These are phyloP conservation scores for Russula compacta DNA, from an alignment of 768 basidiomycete species.

Conservation along the genomic window DNA sequence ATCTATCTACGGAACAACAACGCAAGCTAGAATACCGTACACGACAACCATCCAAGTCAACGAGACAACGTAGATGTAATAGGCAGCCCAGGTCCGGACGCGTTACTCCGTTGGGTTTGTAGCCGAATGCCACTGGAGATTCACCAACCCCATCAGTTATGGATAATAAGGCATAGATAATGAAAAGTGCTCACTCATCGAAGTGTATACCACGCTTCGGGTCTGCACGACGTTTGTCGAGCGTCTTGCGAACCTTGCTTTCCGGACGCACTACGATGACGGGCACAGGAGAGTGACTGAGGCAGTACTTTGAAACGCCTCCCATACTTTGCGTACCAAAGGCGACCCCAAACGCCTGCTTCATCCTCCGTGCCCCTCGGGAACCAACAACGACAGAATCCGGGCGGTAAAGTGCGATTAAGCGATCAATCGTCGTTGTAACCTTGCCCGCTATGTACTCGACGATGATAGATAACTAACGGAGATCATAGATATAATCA, in stretches of 20 bases:
- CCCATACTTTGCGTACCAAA: constrained; percentile 49
- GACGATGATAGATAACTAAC: constrained; percentile 79
- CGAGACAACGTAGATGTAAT: constrained; percentile 12
- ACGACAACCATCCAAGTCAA: constrained; percentile 1
- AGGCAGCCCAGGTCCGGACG: neutral
- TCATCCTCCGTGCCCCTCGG: constrained; percentile 52
- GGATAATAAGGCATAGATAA: neutral
- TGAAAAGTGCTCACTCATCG: constrained; percentile 39
- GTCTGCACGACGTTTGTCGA: constrained; percentile 80
- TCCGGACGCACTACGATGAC: constrained; percentile 93
- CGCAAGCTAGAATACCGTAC: neutral
- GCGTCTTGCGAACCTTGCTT: constrained; percentile 72
- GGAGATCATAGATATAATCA: neutral
- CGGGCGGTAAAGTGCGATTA: constrained; percentile 86
- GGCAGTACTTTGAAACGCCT: constrained; percentile 60
- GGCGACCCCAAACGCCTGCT: constrained; percentile 45
- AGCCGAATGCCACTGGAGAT: neutral
- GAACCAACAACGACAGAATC: constrained; percentile 93
- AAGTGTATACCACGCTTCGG: constrained; percentile 84
- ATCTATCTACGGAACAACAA: neutral
- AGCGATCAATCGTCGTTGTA: constrained; percentile 81
- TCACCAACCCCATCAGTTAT: neutral
- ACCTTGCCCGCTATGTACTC: constrained; percentile 92
- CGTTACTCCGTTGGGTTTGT: constrained; percentile 3
- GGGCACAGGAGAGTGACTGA: constrained; percentile 89